Conservation (phyloP, 768 basidiomycete species). For the Tylopilus vinaceipallidus region DNA sequence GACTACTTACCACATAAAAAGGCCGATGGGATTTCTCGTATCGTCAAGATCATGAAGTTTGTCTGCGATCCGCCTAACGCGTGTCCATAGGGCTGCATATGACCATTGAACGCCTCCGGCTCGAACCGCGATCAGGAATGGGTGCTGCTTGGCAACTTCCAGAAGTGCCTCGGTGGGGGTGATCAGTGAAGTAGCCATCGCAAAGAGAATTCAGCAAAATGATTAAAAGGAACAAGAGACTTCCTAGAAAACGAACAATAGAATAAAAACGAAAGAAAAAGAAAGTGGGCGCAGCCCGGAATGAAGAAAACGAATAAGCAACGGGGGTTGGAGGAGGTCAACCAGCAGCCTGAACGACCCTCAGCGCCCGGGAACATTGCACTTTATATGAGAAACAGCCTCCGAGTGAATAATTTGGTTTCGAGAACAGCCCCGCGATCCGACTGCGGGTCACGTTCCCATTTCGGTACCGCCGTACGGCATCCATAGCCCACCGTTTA, state of each 20-base stretch:
- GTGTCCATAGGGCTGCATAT: conserved; percentile 29
- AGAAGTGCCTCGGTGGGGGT: conserved; percentile 32
- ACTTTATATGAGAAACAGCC: conserved; percentile 15
- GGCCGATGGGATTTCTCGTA: conserved; percentile 24
- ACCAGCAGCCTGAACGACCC: conserved; percentile 6
- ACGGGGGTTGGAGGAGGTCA: conserved; percentile 4
- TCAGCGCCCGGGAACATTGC: not conserved
- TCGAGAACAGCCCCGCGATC: conserved; percentile 4
- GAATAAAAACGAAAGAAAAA: not conserved
- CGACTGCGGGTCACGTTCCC: not conserved
- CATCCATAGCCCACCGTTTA: not conserved
- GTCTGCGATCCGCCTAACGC: conserved; percentile 26
- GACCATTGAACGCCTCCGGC: conserved; percentile 24
- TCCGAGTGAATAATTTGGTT: not conserved
- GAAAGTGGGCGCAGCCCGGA: conserved; percentile 19
- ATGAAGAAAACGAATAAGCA: conserved; percentile 3
- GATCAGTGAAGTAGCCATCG: conserved; percentile 16
- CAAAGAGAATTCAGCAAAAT: conserved; percentile 3
- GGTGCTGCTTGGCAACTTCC: conserved; percentile 31
- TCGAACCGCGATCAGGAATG: conserved; percentile 17
- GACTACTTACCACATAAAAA: conserved; percentile 21
- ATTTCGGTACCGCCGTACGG: too few species aligned
- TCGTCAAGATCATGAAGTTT: conserved; percentile 23
- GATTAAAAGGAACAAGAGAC: not conserved
- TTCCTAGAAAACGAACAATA: not conserved